These are phyloP conservation scores for Conidiobolus incongruus DNA, from an alignment of 371 early-diverging fungal genomes.

Conservation along the genomic window DNA sequence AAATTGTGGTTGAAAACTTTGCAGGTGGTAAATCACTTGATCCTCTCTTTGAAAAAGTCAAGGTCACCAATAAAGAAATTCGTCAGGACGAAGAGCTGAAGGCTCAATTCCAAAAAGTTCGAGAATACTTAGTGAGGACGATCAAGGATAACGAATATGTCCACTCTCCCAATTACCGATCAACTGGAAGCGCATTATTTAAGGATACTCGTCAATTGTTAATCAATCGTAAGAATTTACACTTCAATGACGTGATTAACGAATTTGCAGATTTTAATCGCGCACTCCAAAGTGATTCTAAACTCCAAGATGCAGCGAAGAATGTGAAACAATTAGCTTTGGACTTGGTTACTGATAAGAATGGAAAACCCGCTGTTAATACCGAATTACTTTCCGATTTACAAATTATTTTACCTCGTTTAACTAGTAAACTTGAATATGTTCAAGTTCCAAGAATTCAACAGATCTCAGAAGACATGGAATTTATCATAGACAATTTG, in stretches of 20 bases:
- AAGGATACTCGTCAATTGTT: neutral
- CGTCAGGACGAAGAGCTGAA: neutral
- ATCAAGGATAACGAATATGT: neutral
- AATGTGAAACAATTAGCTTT: neutral
- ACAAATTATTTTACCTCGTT: too few species aligned
- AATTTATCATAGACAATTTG: neutral
- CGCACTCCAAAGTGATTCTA: neutral
- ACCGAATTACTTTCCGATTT: too few species aligned
- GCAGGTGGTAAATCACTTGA: neutral
- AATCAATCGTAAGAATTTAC: neutral
- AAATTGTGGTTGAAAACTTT: neutral
- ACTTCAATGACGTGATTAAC: neutral
- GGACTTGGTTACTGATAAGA: neutral
- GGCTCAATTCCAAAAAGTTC: neutral
- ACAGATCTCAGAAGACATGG: neutral
- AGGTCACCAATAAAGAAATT: neutral
- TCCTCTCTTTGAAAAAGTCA: neutral
- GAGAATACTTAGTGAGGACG: neutral
- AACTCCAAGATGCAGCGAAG: neutral
- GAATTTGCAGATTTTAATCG: neutral
- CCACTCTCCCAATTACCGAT: neutral
- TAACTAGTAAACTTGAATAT: neutral
- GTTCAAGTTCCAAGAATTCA: neutral
- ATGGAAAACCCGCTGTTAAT: too few species aligned
- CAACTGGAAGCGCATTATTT: neutral